These are phyloP conservation scores for Fraxinus angustifolia DNA, from an alignment of 305 asterid genomes.

Conservation along the genomic window DNA sequence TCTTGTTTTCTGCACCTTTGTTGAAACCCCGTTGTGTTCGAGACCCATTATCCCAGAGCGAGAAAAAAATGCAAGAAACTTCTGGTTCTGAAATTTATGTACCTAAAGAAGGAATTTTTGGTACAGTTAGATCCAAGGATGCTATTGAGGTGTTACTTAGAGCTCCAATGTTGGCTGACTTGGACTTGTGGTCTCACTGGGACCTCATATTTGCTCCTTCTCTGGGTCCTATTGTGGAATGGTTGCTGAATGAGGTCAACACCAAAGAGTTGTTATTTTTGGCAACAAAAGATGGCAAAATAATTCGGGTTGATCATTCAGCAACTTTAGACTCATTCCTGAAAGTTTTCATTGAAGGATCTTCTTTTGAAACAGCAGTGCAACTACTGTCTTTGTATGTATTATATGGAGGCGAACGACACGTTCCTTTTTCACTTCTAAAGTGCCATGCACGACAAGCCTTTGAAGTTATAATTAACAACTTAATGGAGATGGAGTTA, in stretches of 20 bases:
- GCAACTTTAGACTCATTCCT: conserved; percentile 71
- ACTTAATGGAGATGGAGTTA: conserved; percentile 39
- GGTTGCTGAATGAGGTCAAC: conserved; percentile 80
- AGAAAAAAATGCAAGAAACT: conserved; percentile 30
- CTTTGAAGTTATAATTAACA: conserved; percentile 54
- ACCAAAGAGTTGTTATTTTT: conserved; percentile 66
- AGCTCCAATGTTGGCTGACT: conserved; percentile 89
- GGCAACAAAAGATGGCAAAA: conserved; percentile 76
- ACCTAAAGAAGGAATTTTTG: conserved; percentile 36
- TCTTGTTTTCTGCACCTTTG: conserved; percentile 74
- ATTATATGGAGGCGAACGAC: conserved; percentile 75
- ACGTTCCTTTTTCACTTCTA: conserved; percentile 68
- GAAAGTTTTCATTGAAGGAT: conserved; percentile 56
- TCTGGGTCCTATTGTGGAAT: conserved; percentile 78
- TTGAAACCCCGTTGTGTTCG: conserved; percentile 31
- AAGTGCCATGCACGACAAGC: conserved; percentile 72
- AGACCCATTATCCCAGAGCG: conserved; percentile 33
- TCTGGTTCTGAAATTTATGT: conserved; percentile 27
- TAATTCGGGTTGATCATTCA: conserved; percentile 74
- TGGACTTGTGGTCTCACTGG: conserved; percentile 87
- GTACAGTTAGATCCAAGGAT: conserved; percentile 55
- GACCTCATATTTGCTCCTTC: conserved; percentile 75
- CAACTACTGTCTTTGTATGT: conserved; percentile 66
- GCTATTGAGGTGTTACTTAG: conserved; percentile 63
- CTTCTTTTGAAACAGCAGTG: conserved; percentile 81